Base-by-base conservation (phyloP, 805 yeast species). In the Ogataea pilisensis region DNA sequence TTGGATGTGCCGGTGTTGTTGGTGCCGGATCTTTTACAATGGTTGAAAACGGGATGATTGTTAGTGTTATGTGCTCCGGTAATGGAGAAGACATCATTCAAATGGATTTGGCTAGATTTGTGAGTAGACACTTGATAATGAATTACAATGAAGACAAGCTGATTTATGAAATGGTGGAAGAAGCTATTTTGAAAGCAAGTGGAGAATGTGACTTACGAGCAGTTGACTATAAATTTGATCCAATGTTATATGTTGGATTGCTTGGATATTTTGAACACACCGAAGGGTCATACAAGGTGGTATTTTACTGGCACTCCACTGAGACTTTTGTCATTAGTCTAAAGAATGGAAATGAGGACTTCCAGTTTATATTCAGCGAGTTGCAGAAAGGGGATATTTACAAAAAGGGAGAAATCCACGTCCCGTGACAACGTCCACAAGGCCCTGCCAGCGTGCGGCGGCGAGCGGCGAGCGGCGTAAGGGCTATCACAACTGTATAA, bases 61-160 rank as follows among this genome's bases (percentile, higher is more conserved):
- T 47, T 8, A 43, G 36, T 29, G 44, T 51, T 5, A 51, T 63
- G 55, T 72, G 80, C 54, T 70, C 78, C 29, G 82, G 82, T 3
- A 74, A 72, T 50, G 82, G 82, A 2, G 82, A 76, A 47, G 77
- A 75, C 41, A 75, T 76, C 27, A 60, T 75, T 4, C 55, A 57
- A 37, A 60, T 68, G 65, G 69, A 65, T 37, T 51, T 76, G 17
- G 72, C 76, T 3, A 49, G 66, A 27, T 42, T 41, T 11, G 51
- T 60, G n/a, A 57, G 65, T 33, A 28, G 35, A 2, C 44, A 45
- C 31, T 12, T 55, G 5, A 30, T 41, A 3, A n/a, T 20, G 9
- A 31, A 45, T 12, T 40, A 38, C 32, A 33, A 35, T 8, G 18
- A 31, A 1, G 42, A 43, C 13, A 18, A 18, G 12, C 22, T 50